Percentiles rank a stretch among this genome's conserved stretches.
These are phyloP conservation scores for Sarocladiaceae sp. DNA, from an alignment of 2,329 filamentous ascomycete species.

Conservation along the genomic window DNA sequence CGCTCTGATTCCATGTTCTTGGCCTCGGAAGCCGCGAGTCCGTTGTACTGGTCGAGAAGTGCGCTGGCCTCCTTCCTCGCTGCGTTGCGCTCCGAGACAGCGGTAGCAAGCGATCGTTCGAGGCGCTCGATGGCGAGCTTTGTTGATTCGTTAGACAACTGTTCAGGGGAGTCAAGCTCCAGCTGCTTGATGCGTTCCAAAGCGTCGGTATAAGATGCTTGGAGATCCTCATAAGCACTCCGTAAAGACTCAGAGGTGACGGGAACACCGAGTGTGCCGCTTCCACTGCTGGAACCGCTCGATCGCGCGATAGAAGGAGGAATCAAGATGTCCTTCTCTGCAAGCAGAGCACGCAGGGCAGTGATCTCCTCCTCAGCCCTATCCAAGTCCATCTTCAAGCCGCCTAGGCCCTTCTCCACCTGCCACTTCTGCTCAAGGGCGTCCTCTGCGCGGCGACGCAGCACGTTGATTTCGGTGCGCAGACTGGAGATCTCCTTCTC, in stretches of 20 bases:
- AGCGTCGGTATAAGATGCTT: conserved; percentile 62
- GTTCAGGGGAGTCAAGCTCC: conserved; percentile 39
- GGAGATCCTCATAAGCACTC: conserved; percentile 67
- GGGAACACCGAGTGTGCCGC: conserved; percentile 29
- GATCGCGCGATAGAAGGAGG: conserved; percentile 51
- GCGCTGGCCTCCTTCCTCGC: conserved; percentile 58
- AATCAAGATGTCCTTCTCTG: conserved; percentile 75
- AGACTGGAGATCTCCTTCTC: conserved; percentile 75
- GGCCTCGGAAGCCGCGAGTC: conserved; percentile 50
- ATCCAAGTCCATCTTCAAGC: conserved; percentile 94
- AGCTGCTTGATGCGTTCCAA: conserved; percentile 60
- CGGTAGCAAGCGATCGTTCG: conserved; percentile 61
- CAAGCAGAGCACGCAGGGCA: conserved; percentile 70
- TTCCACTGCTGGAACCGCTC: conserved; percentile 24
- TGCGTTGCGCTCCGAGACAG: conserved; percentile 66
- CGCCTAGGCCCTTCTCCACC: conserved; percentile 81
- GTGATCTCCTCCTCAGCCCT: conserved; percentile 88
- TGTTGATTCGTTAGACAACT: conserved; percentile 48
- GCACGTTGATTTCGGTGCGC: conserved; percentile 74
- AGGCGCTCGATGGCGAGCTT: conserved; percentile 57
- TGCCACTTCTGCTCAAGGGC: conserved; percentile 95
- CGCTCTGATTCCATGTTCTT: conserved; percentile 53
- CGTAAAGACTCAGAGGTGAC: conserved; percentile 67
- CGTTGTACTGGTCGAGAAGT: conserved; percentile 55
- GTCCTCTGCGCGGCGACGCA: conserved; percentile 85